Conservation (phyloP, 1,139 yeast genomes). For the Pichia norvegensis region DNA sequence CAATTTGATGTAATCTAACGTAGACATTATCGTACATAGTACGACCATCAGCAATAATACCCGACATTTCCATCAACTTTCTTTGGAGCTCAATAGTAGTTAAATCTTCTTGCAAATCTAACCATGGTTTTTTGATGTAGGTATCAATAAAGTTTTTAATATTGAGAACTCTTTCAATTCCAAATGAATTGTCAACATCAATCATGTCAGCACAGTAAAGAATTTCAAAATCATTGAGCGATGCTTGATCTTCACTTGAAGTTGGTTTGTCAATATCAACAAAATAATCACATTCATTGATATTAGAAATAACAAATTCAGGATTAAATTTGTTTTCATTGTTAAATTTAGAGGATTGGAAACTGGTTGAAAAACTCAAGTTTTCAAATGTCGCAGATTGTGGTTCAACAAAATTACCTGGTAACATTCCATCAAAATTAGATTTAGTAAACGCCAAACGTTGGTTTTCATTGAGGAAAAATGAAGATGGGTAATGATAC, state of each 20-base stretch:
- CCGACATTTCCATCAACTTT: conserved; percentile 18
- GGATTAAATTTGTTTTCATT: conserved; percentile 55
- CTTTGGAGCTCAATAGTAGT: conserved; percentile 16
- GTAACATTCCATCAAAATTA: conserved; percentile 81
- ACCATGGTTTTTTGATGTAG: conserved; percentile 14
- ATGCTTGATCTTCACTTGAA: conserved; percentile 31
- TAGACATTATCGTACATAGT: conserved; percentile 14
- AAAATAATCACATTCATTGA: conserved; percentile 47
- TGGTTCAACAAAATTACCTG: conserved; percentile 70
- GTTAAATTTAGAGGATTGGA: conserved; percentile 60
- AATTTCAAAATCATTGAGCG: conserved; percentile 35
- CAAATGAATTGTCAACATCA: conserved; percentile 40
- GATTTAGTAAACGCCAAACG: conserved; percentile 63
- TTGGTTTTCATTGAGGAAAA: conserved; percentile 51
- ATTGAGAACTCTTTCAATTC: conserved; percentile 28
- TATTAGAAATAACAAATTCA: conserved; percentile 37
- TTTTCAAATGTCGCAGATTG: conserved; percentile 18
- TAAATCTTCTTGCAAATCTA: conserved; percentile 14
- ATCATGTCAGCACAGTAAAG: conserved; percentile 39
- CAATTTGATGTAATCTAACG: neutral
- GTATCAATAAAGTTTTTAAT: conserved; percentile 1
- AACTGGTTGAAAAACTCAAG: conserved; percentile 31
- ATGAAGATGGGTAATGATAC: conserved; percentile 88
- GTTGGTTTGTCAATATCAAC: conserved; percentile 45
- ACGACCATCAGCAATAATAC: conserved; percentile 13